phyloP scores from a whole-genome alignment of 78 protist genomes.

The Isochrysis galbana region DNA sequence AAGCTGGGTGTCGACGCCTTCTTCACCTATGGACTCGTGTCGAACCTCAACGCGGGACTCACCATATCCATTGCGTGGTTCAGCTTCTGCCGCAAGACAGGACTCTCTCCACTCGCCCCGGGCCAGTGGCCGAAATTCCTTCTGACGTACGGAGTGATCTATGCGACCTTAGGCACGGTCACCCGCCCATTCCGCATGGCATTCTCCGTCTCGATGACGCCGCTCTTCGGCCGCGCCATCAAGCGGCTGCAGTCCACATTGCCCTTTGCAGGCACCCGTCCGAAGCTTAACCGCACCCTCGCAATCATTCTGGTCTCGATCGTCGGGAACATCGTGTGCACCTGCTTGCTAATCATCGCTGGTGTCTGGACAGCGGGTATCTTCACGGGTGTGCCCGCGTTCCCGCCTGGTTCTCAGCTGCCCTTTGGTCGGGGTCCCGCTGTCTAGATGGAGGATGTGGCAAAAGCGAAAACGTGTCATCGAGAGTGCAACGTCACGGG shows the following conservation, averaged over 20 bases:
- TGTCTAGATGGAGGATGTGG: no score
- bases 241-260: not conserved
- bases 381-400: not conserved
- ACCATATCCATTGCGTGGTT: not conserved
- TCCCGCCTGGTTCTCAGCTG: not conserved
- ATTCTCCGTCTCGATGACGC: not conserved
- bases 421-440: no score
- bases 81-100: not conserved
- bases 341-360: not conserved
- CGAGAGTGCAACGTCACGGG: no score
- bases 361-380: not conserved
- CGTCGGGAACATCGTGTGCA: not conserved
- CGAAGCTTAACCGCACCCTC: not conserved
- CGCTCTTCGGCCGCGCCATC: not conserved
- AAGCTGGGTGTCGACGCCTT: not conserved
- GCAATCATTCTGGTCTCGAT: not conserved
- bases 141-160: not conserved
- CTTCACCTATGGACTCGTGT: not conserved
- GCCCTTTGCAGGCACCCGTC: not conserved
- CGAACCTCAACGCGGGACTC: not conserved
- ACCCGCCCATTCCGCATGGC: constrained; percentile 13
- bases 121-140: not conserved
- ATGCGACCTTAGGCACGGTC: not conserved
- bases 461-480: no score
- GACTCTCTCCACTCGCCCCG: not conserved